A percentile compares a stretch with the other conserved stretches of the same genome.
Evolutionary conservation across 345 rosid genomes (phyloP).

Genomic region (Populus simonii): DNA sequence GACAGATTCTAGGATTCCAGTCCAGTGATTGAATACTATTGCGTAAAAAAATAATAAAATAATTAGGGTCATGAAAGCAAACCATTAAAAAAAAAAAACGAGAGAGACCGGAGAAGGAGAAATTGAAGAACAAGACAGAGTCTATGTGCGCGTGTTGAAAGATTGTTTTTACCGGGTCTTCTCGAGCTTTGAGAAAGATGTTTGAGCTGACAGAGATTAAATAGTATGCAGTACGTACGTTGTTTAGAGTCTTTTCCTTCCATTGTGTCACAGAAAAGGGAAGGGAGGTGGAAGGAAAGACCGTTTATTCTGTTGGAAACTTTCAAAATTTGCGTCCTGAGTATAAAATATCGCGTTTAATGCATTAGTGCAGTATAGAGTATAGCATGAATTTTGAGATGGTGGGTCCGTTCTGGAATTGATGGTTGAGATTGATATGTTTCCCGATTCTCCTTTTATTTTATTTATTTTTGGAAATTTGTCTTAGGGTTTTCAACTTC

Average conservation of each 20-base stretch:
- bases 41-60: neutral
- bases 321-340: neutral
- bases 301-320: constrained; percentile 29
- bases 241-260: neutral
- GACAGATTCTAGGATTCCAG: constrained; percentile 14
- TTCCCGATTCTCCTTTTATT: neutral
- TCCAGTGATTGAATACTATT: neutral
- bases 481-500: neutral
- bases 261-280: neutral
- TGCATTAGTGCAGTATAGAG: neutral
- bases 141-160: neutral
- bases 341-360: neutral
- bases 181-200: neutral
- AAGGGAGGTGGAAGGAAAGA: neutral
- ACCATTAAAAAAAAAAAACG: no score
- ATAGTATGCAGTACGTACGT: neutral
- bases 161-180: neutral
- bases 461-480: no score
- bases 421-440: constrained; percentile 10
- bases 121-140: neutral
- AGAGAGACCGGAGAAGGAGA: neutral
- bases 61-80: neutral
- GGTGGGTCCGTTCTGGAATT: neutral
- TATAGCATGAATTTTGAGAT: neutral
- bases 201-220: neutral